Conservation (phyloP, 2,329 filamentous ascomycete species). For the Geosmithia morbida region DNA sequence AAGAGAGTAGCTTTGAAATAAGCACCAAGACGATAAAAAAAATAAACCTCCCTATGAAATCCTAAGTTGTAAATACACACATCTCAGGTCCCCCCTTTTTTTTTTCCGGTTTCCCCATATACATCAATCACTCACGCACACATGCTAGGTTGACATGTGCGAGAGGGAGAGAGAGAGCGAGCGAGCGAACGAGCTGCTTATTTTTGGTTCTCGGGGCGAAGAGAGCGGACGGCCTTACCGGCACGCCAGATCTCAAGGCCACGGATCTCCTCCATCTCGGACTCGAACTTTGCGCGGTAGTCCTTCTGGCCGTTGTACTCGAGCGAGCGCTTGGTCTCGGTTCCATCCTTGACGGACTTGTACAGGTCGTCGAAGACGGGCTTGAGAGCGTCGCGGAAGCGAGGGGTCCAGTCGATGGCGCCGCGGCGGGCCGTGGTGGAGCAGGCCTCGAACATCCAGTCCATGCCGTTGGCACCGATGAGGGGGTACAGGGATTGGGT, state of each 20-base stretch:
- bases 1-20: background rate
- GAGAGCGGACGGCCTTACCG: slow-evolving; percentile 88
- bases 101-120: background rate
- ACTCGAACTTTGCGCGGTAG: slow-evolving; percentile 95
- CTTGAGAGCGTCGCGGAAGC: slow-evolving; percentile 97
- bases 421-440: slow-evolving; percentile 96
- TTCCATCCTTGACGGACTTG: slow-evolving; percentile 78
- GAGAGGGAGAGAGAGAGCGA: background rate
- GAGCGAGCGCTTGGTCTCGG: slow-evolving; percentile 90
- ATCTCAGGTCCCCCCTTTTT: background rate
- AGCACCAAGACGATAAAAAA: background rate
- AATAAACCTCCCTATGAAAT: slow-evolving; percentile 3
- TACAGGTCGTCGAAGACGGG: slow-evolving; percentile 97
- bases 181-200: slow-evolving; percentile 22
- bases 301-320: slow-evolving; percentile 94
- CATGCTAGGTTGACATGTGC: background rate
- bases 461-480: slow-evolving; percentile 96
- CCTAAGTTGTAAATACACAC: background rate
- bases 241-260: slow-evolving; percentile 98
- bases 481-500: slow-evolving; percentile 96
- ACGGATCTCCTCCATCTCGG: slow-evolving; percentile 97
- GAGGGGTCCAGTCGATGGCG: slow-evolving; percentile 95
- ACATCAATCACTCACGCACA: background rate
- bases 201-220: slow-evolving; percentile 79
- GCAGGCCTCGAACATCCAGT: slow-evolving; percentile 99